Conservation (phyloP, 1,139 yeast species). For the Scheffersomyces segobiensis region DNA sequence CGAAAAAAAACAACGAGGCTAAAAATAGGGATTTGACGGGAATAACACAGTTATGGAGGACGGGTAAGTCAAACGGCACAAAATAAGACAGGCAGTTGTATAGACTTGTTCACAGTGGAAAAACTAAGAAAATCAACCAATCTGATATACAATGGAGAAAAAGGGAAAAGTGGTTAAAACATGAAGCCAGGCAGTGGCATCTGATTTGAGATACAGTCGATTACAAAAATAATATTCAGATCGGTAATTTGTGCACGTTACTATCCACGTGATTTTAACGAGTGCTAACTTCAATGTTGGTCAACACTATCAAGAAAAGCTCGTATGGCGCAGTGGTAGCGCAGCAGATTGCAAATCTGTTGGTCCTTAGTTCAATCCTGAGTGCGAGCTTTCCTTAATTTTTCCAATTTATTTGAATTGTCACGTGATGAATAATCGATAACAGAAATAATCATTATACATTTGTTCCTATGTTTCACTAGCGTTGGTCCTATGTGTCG, state of each 20-base stretch:
- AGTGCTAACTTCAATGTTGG: background rate
- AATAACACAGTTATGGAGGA: too few species aligned
- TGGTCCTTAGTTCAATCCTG: slow-evolving; percentile 56
- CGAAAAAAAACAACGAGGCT: too few species aligned
- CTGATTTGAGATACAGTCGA: too few species aligned
- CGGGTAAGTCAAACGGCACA: too few species aligned
- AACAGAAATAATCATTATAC: background rate
- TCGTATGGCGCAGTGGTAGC: slow-evolving; percentile 58
- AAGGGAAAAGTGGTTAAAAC: too few species aligned
- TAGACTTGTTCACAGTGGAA: too few species aligned
- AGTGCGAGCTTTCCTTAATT: slow-evolving; percentile 39
- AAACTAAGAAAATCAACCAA: too few species aligned
- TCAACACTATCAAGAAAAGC: slow-evolving; percentile 15
- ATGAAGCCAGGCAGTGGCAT: too few species aligned
- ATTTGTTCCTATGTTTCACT: background rate
- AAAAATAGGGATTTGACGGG: too few species aligned
- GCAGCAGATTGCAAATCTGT: slow-evolving; percentile 59
- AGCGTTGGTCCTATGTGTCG: background rate
- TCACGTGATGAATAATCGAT: background rate
- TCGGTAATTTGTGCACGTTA: background rate
- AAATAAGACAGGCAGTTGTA: too few species aligned
- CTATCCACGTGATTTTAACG: background rate
- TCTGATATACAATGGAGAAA: too few species aligned
- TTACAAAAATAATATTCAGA: too few species aligned
- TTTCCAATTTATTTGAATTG: slow-evolving; percentile 1